Conservation (phyloP, 2,329 filamentous ascomycete genomes). For the Colletotrichum limetticola region DNA sequence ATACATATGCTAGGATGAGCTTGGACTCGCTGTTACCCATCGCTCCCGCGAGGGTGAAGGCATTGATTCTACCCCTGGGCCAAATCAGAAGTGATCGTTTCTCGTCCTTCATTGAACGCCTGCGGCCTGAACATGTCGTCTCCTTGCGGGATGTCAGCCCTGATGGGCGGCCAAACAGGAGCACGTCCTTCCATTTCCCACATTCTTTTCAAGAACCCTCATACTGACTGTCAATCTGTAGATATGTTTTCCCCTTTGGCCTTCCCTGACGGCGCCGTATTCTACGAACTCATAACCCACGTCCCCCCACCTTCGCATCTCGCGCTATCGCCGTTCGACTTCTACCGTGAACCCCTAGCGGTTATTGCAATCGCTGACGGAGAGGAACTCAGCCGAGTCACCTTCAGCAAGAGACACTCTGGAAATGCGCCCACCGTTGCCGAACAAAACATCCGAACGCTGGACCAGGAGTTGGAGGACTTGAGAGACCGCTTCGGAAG, state of each 20-base stretch:
- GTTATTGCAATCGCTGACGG: constrained; percentile 90
- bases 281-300: constrained; percentile 89
- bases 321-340: constrained; percentile 86
- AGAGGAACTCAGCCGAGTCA: constrained; percentile 68
- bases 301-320: constrained; percentile 83
- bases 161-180: constrained; percentile 86
- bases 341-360: constrained; percentile 85
- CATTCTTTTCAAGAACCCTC: background rate
- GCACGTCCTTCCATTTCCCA: constrained; percentile 56
- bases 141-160: constrained; percentile 87
- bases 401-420: constrained; percentile 66
- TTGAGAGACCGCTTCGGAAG: constrained; percentile 79
- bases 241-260: constrained; percentile 94
- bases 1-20: constrained; percentile 75
- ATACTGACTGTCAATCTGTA: constrained; percentile 49
- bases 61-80: constrained; percentile 86
- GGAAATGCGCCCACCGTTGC: constrained; percentile 60
- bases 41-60: constrained; percentile 90
- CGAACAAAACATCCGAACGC: constrained; percentile 67
- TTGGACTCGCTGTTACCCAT: constrained; percentile 90
- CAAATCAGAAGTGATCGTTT: constrained; percentile 87
- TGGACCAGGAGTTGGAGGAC: constrained; percentile 76
- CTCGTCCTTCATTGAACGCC: constrained; percentile 78
- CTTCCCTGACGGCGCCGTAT: constrained; percentile 85
- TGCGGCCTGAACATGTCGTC: constrained; percentile 84